Evolutionary conservation across 2,329 filamentous ascomycete genomes (phyloP), one percentile per base, ranked within the genome.

Genomic region (Diaporthe vaccinii): DNA sequence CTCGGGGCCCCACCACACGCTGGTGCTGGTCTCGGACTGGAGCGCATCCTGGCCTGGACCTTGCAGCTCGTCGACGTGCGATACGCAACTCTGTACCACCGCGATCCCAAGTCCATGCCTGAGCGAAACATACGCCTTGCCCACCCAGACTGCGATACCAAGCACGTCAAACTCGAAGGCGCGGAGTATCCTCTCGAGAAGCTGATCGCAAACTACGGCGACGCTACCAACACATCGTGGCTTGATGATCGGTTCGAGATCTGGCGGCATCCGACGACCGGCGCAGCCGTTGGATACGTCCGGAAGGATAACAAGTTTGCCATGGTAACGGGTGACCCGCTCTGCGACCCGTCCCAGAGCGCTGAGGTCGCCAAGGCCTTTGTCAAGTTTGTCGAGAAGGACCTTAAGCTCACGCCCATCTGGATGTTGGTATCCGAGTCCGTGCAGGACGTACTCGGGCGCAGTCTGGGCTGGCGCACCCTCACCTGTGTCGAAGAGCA

Each of bases 161-260:
- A 86, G 78, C 81, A 82, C 62, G 84, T 84, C 15, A 78, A 84
- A 78, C 87, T 84, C 74, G 88, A 86, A 81, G 89, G 84, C 10
- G 14, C 20, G 20, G 44, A 76, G 3, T 76, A 72, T 39, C 89
- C 94, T 0, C 83, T 98, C 7, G 94, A 96, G 82, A 93, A 98
- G 82, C 91, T 98, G 57, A 95, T 98, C 82, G 95, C 95, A 81
- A 98, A 98, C 84, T 98, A 98, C 79, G 96, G 96, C 77, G 96
- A 98, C 83, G 95, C 96, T 2, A 95, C 95, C 67, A 97, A 98
- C 81, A 98, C 96, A 0, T 97, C 95, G 0, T 98, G 95, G 95
- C 90, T 97, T 10, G 96, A 98, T 82, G 94, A 95, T 9, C 92
- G 95, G 9, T 98, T 96, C 83, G 89, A 94, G 81, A 92, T 98